A percentile compares a stretch with the other conserved stretches of the same genome.
Conservation (phyloP, 768 basidiomycete genomes). For the Podaxis sp. region DNA sequence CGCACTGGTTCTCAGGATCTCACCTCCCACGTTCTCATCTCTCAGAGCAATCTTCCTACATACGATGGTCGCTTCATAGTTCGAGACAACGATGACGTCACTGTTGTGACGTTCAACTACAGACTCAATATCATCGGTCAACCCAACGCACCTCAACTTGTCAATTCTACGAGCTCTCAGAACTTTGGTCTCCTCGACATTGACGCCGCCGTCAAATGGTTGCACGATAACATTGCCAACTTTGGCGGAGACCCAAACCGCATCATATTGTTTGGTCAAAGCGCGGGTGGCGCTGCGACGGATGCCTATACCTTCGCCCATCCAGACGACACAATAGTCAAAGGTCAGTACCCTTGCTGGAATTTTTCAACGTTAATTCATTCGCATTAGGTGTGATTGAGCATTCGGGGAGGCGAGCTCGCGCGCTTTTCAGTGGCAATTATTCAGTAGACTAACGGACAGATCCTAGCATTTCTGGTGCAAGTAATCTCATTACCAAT, state of each 20-base stretch:
- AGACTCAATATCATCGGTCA: slow-evolving; percentile 40
- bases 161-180: slow-evolving; percentile 23
- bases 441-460: not conserved
- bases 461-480: slow-evolving; percentile 18
- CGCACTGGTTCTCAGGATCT: not conserved
- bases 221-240: slow-evolving; percentile 45
- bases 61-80: slow-evolving; percentile 34
- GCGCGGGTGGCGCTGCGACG: slow-evolving; percentile 34
- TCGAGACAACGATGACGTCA: slow-evolving; percentile 33
- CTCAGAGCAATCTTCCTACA: slow-evolving; percentile 27
- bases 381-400: slow-evolving; percentile 29
- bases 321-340: slow-evolving; percentile 31
- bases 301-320: slow-evolving; percentile 36
- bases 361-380: too few species aligned
- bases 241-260: slow-evolving; percentile 44
- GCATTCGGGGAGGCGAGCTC: slow-evolving; percentile 34
- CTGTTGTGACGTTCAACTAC: slow-evolving; percentile 39
- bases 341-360: slow-evolving; percentile 22
- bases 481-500: slow-evolving; percentile 10
- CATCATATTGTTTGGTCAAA: slow-evolving; percentile 36
- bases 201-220: slow-evolving; percentile 45
- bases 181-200: slow-evolving; percentile 42
- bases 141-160: slow-evolving; percentile 39
- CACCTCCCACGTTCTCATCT: not conserved
- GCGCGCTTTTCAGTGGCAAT: not conserved